A percentile compares a stretch with the other conserved stretches of the same genome.
Evolutionary conservation across 1,284 basidiomycete species (phyloP).

Genomic region (Moesziomyces parantarcticus): DNA sequence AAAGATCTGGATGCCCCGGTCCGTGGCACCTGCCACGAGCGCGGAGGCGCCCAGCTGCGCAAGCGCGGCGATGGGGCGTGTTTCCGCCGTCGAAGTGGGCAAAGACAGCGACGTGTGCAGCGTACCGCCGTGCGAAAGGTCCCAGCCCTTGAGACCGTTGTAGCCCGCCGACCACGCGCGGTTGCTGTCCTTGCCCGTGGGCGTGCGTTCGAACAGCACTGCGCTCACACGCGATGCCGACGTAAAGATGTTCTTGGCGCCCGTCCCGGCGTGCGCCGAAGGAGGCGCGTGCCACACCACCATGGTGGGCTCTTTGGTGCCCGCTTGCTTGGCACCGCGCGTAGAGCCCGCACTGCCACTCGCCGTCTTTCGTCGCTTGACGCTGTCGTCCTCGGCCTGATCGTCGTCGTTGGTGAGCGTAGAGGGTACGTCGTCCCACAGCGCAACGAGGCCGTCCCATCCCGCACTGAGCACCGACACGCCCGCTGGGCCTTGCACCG

Average conservation of each 20-base stretch:
- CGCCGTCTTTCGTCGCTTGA: constrained; percentile 32
- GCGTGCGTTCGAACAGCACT: constrained; percentile 38
- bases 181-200: constrained; percentile 20
- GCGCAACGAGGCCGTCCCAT: constrained; percentile 61
- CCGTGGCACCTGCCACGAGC: constrained; percentile 55
- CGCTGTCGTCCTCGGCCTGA: constrained; percentile 23
- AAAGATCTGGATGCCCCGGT: constrained; percentile 60
- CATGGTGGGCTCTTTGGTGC: constrained; percentile 24
- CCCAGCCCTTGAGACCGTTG: constrained; percentile 64
- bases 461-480: constrained; percentile 46
- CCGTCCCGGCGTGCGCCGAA: constrained; percentile 19
- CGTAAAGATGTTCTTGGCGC: constrained; percentile 42
- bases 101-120: constrained; percentile 25
- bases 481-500: constrained; percentile 15
- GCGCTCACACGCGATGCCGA: constrained; percentile 48
- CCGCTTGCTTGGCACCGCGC: constrained; percentile 3
- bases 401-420: constrained; percentile 10
- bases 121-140: constrained; percentile 44
- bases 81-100: constrained; percentile 16
- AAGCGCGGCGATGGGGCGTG: constrained; percentile 43
- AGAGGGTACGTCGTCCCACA: constrained; percentile 52
- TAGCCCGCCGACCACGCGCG: constrained; percentile 54
- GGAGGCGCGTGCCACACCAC: constrained; percentile 31
- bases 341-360: constrained; percentile 18
- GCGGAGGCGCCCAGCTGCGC: constrained; percentile 37